Conservation (phyloP, 164 flowering plant species). For the Magnolia changhungtana region DNA sequence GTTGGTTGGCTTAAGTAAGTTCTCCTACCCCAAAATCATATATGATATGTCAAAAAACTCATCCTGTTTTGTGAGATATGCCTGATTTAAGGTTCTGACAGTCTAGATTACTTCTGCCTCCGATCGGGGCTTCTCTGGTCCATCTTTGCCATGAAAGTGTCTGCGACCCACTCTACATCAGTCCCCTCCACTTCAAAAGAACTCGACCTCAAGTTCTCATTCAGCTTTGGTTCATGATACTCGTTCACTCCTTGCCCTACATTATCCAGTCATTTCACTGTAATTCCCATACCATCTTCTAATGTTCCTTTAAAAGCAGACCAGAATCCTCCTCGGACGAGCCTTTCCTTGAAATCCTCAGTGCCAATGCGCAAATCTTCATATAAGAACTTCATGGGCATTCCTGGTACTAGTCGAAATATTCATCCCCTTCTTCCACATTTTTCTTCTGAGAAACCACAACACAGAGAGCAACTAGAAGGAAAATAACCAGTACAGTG, state of each 20-base stretch:
- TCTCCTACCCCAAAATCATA: too few species aligned
- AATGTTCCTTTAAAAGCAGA: slow-evolving; percentile 3
- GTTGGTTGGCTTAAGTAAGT: too few species aligned
- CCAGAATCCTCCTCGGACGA: slow-evolving; percentile 8
- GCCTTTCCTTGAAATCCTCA: neutral
- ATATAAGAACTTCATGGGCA: neutral
- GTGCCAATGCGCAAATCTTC: neutral
- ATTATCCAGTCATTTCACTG: slow-evolving; percentile 6
- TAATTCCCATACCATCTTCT: neutral
- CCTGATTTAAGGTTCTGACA: too few species aligned
- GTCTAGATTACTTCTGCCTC: too few species aligned
- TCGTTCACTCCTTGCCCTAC: slow-evolving; percentile 6
- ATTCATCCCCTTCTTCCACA: neutral
- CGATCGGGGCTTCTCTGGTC: too few species aligned
- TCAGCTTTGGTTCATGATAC: neutral
- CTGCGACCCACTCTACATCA: too few species aligned
- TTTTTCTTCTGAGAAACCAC: neutral
- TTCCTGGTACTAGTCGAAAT: neutral
- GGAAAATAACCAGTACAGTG: neutral
- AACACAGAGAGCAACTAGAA: neutral
- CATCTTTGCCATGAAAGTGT: too few species aligned
- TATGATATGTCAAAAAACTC: too few species aligned
- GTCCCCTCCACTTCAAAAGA: too few species aligned
- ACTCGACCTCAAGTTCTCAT: too few species aligned
- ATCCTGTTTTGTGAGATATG: too few species aligned